Base-by-base conservation (phyloP, 257 asterid genomes). In the Jacaranda copaia region DNA sequence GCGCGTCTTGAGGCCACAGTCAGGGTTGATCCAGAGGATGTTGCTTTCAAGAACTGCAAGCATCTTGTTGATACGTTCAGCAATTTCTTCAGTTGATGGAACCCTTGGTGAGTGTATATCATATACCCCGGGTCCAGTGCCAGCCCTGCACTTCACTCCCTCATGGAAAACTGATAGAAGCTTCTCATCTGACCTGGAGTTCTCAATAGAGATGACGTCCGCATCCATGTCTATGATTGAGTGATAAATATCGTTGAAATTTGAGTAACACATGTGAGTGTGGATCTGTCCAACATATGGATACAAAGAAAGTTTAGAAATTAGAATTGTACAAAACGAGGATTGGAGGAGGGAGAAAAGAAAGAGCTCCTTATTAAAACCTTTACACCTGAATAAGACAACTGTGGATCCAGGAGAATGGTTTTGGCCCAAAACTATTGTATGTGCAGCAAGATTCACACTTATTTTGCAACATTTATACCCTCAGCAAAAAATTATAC, bases 201-300 rank as follows among this genome's bases (percentile, higher is more conserved):
- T 68, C 73, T 68, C 73, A n/a, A 68, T 68, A 3, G 73, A 48
- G 73, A 68, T 68, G 19, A 68, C 73, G 2, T 68, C 73, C 14
- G 73, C 73, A 25, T 68, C 73, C 73, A 48, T 68, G 73, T 68
- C 60, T 19, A 68, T 68, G 60, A 48, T 46, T 5, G 60, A 68
- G 32, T 25, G 32, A 25, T 0, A 0, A 25, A 25, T 25, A 25
- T 25, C 32, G 2, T 25, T 25, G 32, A 68, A 68, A 40, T 68
- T 68, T 36, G 73, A 68, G 12, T 48, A 68, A 14, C 61, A 68
- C 73, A 68, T 68, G 43, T 68, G 73, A 42, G 60, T 68, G 73
- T 68, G 73, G 19, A 68, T 68, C 73, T 68, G 73, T 45, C 56
- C 13, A 9, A 16, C 13, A 5, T 51, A 51, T 51, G 63, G 6